Base-by-base conservation (phyloP, 768 basidiomycete genomes). In the Rubroboletus satanas region DNA sequence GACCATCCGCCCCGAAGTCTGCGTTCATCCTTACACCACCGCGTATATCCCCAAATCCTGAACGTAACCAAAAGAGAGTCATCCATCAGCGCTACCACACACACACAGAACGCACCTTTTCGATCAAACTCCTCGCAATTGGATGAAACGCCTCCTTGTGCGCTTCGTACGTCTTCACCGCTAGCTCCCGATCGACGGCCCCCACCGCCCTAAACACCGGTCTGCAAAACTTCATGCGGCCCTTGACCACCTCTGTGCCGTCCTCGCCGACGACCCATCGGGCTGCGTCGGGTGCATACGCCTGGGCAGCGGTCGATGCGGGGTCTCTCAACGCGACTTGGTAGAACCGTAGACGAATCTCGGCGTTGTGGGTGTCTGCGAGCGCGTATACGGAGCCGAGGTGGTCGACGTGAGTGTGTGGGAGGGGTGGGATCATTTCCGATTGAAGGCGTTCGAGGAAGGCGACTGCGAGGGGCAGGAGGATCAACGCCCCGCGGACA, bases 181-280 rank as follows among this genome's bases (percentile, higher is more conserved):
- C 87, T 29, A 89, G 69, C 35, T 64, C 62, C 45, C 66, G 63
- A 62, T 91, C 74, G 21, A 84, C 84, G 54, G 77, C 76, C 31
- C 65, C 70, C 18, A 83, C 78, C 0, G 74, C 80, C 35, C 81
- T 71, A 64, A 91, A 83, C 6, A 82, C 71, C 0, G 87, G 85
- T 45, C 90, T 71, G 69, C 90, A 91, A 73, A 90, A 90, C 66
- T 92, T 91, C 89, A 91, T 91, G 33, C 90, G 77, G 11, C 90
- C 90, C 62, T 88, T 87, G 52, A 92, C 73, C 28, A 81, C 71
- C 1, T 80, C 83, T 26, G 77, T 78, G 26, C 75, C 83, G 59
- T 84, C 74, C 14, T 45, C 46, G n/a, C 65, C 89, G 14, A 83
- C 79, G 21, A 90, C 80, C 89, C 90, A 91, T 28, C 79, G 74